phyloP scores from a whole-genome alignment of 2,329 filamentous ascomycete species.

The Capronia coronata region DNA sequence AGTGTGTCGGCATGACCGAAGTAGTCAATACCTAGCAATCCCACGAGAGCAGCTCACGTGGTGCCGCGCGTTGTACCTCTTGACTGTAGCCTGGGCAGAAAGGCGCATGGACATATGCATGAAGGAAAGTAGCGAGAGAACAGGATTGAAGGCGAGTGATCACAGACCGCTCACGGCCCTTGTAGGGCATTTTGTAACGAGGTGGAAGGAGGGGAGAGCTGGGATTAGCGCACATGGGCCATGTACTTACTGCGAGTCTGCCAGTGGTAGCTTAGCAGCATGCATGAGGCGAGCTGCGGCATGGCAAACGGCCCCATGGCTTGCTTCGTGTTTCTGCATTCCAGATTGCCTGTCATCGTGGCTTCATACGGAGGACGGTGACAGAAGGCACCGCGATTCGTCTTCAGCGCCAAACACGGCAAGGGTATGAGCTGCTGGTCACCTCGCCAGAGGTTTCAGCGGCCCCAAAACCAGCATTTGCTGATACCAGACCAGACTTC shows the following conservation, averaged over 20 bases:
- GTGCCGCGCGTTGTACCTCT: slow-evolving; percentile 2
- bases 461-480: too few species aligned
- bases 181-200: slow-evolving; percentile 20
- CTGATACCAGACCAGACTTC: not conserved
- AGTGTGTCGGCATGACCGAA: slow-evolving; percentile 15
- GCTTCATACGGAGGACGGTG: slow-evolving; percentile 10
- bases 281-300: not conserved
- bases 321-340: not conserved
- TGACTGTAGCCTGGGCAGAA: not conserved
- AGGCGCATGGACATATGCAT: slow-evolving; percentile 7
- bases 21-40: slow-evolving; percentile 14
- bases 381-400: slow-evolving; percentile 17
- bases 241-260: too few species aligned
- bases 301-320: not conserved
- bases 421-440: not conserved
- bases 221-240: slow-evolving; percentile 9
- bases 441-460: not conserved
- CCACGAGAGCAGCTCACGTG: slow-evolving; percentile 15
- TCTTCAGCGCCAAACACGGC: slow-evolving; percentile 10
- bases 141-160: slow-evolving; percentile 10
- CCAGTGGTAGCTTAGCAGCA: not conserved
- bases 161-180: slow-evolving; percentile 15
- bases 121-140: slow-evolving; percentile 4
- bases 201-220: slow-evolving; percentile 7
- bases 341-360: not conserved